These are phyloP conservation scores for Cladosporium sp. DNA, from an alignment of 2,329 filamentous ascomycete species.

Conservation along the genomic window DNA sequence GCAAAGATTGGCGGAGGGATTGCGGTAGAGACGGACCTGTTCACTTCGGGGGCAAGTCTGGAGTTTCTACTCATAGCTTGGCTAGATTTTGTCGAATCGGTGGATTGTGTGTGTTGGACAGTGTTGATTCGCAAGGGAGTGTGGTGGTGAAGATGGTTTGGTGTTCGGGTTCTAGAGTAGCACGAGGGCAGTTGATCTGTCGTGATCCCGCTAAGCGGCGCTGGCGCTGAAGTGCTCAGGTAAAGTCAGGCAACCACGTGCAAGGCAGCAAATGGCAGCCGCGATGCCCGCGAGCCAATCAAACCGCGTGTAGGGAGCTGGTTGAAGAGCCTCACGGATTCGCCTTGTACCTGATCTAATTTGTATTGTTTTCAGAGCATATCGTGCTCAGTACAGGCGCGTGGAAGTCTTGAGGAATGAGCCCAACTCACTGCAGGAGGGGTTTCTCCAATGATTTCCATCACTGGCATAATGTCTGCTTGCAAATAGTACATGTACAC, in stretches of 20 bases:
- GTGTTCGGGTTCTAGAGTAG: background rate
- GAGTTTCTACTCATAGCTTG: slow-evolving; percentile 92
- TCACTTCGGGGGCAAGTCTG: slow-evolving; percentile 99
- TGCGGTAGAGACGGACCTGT: slow-evolving; percentile 67
- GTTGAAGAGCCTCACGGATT: background rate
- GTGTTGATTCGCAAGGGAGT: background rate
- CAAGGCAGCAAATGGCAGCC: background rate
- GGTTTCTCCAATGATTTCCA: too few relatives aligned
- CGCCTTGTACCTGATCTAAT: background rate
- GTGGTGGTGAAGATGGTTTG: background rate
- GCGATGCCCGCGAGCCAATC: background rate
- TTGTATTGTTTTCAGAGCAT: background rate
- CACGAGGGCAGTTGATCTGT: background rate
- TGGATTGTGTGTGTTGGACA: slow-evolving; percentile 18
- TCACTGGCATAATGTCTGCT: too few relatives aligned
- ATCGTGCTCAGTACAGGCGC: background rate
- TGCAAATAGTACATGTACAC: too few relatives aligned
- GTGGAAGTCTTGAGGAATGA: background rate
- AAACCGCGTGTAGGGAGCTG: background rate
- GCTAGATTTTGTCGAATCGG: slow-evolving; percentile 24
- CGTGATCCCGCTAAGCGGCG: slow-evolving; percentile 1
- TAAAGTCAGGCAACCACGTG: background rate
- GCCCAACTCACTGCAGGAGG: background rate
- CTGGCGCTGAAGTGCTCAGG: background rate
- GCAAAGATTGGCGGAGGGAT: background rate